Percentiles rank a stretch among this genome's conserved stretches.
Conservation (phyloP, 2,329 filamentous ascomycete genomes). For the Curvularia verruculosa region DNA sequence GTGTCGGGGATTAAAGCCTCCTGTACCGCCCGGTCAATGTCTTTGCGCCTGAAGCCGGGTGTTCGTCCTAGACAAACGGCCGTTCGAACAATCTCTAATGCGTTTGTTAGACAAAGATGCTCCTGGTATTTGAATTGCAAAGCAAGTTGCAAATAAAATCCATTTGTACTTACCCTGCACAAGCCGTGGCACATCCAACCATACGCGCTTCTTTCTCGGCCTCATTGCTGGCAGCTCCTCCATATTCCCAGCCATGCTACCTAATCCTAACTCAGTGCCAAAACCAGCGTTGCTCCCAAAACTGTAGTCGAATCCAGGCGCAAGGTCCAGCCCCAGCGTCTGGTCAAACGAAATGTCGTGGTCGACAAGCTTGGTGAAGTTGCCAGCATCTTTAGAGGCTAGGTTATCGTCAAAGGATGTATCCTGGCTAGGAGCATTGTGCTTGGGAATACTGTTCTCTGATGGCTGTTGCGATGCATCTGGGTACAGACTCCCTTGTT, state of each 20-base stretch:
- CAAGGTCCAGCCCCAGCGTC: slow-evolving; percentile 43
- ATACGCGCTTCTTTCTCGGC: slow-evolving; percentile 46
- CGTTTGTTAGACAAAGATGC: slow-evolving; percentile 30
- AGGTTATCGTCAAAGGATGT: slow-evolving; percentile 22
- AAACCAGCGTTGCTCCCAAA: slow-evolving; percentile 19
- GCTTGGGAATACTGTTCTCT: slow-evolving; percentile 1
- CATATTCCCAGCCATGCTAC: slow-evolving; percentile 23
- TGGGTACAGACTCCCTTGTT: slow-evolving; percentile 7
- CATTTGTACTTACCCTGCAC: slow-evolving; percentile 49
- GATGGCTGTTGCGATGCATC: background rate
- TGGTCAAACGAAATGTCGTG: slow-evolving; percentile 39
- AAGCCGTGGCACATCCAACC: slow-evolving; percentile 53
- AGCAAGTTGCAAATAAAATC: background rate
- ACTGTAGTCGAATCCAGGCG: slow-evolving; percentile 33
- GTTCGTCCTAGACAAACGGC: slow-evolving; percentile 53
- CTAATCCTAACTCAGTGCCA: slow-evolving; percentile 24
- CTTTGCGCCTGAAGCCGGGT: slow-evolving; percentile 52
- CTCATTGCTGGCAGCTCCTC: slow-evolving; percentile 26
- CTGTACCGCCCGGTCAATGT: slow-evolving; percentile 52
- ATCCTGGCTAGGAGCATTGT: slow-evolving; percentile 31
- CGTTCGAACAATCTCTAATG: slow-evolving; percentile 44
- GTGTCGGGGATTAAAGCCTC: slow-evolving; percentile 38
- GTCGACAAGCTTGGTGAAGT: slow-evolving; percentile 20
- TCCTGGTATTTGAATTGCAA: background rate
- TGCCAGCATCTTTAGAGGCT: slow-evolving; percentile 5